Conservation (phyloP, 805 yeast species). For the Saccharomyces paradoxus region DNA sequence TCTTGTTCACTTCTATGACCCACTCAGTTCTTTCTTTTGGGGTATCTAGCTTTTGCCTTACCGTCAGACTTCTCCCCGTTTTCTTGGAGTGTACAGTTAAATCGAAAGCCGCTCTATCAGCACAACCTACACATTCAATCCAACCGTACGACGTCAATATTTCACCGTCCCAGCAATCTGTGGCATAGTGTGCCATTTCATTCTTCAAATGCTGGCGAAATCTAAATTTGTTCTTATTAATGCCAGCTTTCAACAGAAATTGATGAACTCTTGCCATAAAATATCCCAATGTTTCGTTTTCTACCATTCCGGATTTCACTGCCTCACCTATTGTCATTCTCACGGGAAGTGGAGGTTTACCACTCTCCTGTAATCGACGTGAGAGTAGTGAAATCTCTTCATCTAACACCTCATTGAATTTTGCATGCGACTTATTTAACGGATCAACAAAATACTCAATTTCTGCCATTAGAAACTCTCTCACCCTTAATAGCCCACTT, state of each 20-base stretch:
- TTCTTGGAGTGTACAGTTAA: constrained; percentile 89
- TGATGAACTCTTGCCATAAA: constrained; percentile 87
- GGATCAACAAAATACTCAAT: constrained; percentile 98
- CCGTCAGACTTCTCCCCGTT: constrained; percentile 91
- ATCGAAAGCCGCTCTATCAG: constrained; percentile 98
- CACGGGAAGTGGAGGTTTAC: constrained; percentile 58
- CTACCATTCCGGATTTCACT: constrained; percentile 78
- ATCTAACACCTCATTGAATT: constrained; percentile 69
- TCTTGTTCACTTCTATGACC: constrained; percentile 84
- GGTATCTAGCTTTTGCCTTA: constrained; percentile 78
- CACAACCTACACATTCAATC: constrained; percentile 99
- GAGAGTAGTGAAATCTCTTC: constrained; percentile 72
- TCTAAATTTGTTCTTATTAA: constrained; percentile 71
- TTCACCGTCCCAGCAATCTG: constrained; percentile 99
- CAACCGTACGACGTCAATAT: constrained; percentile 93
- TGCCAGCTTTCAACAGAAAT: constrained; percentile 83
- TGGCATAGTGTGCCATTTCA: constrained; percentile 99
- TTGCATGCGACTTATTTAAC: constrained; percentile 68
- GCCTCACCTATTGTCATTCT: constrained; percentile 79
- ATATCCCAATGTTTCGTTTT: constrained; percentile 94
- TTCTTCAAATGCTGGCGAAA: constrained; percentile 98
- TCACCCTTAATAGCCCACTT: constrained; percentile 92
- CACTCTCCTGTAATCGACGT: constrained; percentile 78
- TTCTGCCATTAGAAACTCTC: constrained; percentile 99
- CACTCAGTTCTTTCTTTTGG: constrained; percentile 75